Evolutionary conservation across 2,329 filamentous ascomycete genomes (phyloP), one percentile per base, ranked within the genome.

Genomic region (Alternaria solani): DNA sequence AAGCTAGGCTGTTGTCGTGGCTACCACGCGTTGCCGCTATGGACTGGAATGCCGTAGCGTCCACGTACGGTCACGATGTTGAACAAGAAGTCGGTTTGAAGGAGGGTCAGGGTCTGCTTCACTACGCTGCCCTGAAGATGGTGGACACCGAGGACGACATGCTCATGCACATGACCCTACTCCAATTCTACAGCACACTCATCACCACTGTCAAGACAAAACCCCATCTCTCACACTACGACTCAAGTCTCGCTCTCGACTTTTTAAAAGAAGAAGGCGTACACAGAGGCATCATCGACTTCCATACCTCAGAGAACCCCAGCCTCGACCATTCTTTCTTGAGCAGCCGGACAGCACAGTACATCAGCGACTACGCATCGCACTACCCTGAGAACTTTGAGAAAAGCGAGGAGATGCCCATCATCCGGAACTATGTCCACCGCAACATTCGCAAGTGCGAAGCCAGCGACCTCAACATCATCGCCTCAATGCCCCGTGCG

Each of bases 1-100:
- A 89, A 72, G 86, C 86, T 20, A 81, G 88, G 51, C 66, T 90
- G 48, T 78, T 89, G 74, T 85, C 86, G 23, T 85, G 87, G 75
- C 73, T 89, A 39, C 81, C 84, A 2, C 82, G 81, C 57, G 80
- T 85, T 7, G 86, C 83, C 5, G 75, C 75, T 2, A 72, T 89
- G 64, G 83, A 87, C 66, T 89, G 86, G 85, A 79, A 80, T 48
- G 77, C 82, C 1, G 79, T 89, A 28, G 80, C 82, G 6, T 79
- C 77, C 11, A 81, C 84, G 6, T 85, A 88, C 60, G 75, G 84
- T 32, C 68, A 81, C 2, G 83, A 86, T 2, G 75, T 88, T 2
- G 88, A 89, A 65, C 67, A 64, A 4, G 75, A 80, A 28, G 69
- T 72, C 39, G 76, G 75, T 2, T 61, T 79, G 4, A 57, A 51